phyloP scores from a whole-genome alignment of 1,284 basidiomycete species.

The Somion occarium region DNA sequence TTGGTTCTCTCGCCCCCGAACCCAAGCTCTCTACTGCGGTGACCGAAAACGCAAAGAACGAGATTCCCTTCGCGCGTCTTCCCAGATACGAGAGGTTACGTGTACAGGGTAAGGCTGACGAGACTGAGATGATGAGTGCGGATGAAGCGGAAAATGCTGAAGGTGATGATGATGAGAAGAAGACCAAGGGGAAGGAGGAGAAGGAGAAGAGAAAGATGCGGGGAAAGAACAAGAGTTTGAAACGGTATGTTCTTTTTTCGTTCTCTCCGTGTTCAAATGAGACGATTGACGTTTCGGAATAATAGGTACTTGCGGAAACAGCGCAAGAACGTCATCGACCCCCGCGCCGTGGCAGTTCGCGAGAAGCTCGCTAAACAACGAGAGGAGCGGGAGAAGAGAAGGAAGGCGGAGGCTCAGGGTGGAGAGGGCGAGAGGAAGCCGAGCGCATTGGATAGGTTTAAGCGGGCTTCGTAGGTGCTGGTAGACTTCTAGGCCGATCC shows the following conservation, averaged over 20 bases:
- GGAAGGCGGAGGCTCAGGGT: constrained; percentile 38
- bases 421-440: constrained; percentile 38
- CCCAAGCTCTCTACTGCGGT: constrained; percentile 55
- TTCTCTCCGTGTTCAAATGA: background rate
- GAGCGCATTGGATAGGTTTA: constrained; percentile 68
- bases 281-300: background rate
- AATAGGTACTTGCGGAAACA: constrained; percentile 74
- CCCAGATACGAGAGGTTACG: constrained; percentile 71
- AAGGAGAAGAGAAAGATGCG: constrained; percentile 80
- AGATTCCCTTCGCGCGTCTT: constrained; percentile 66
- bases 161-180: constrained; percentile 34
- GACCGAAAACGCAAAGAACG: constrained; percentile 36
- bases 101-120: constrained; percentile 69
- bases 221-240: constrained; percentile 80
- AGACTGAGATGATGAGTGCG: constrained; percentile 42
- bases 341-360: constrained; percentile 70
- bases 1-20: constrained; percentile 67
- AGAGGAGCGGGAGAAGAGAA: constrained; percentile 41
- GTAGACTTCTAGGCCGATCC: no score
- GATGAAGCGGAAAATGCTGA: constrained; percentile 26
- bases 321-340: constrained; percentile 91
- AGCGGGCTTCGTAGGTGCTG: no score
- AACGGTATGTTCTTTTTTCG: constrained; percentile 43
- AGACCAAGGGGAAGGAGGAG: constrained; percentile 35
- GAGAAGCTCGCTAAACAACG: constrained; percentile 64